A percentile compares a stretch with the other conserved stretches of the same genome.
phyloP scores from a whole-genome alignment of 2,329 filamentous ascomycete genomes.

The Trichoderma hamatum region DNA sequence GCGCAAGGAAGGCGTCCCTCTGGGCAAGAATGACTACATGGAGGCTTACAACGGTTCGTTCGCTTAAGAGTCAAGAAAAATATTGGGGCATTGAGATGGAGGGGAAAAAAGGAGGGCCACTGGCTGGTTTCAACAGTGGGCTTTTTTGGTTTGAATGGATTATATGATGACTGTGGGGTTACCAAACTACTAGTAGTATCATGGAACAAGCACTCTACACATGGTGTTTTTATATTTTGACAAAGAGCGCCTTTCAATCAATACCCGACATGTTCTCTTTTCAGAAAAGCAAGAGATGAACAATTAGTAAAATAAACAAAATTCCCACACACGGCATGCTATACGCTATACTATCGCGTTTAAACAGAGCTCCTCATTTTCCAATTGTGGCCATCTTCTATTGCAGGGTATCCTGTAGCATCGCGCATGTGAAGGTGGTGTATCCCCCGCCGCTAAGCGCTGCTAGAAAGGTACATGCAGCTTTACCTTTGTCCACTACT shows the following conservation, averaged over 20 bases:
- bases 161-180: background rate
- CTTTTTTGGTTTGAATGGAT: background rate
- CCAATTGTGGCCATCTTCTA: background rate
- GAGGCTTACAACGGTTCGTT: slow-evolving; percentile 33
- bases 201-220: background rate
- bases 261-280: background rate
- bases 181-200: too few relatives aligned
- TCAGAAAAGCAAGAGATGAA: background rate
- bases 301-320: background rate
- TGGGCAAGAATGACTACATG: slow-evolving; percentile 64
- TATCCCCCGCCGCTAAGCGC: background rate
- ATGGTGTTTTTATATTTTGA: background rate
- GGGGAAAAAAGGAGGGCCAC: background rate
- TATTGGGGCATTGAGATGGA: background rate
- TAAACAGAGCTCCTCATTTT: background rate
- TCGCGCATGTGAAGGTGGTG: background rate
- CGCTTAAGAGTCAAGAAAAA: background rate
- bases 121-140: background rate
- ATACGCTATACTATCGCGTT: background rate
- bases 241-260: slow-evolving; percentile 1
- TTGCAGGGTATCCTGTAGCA: background rate
- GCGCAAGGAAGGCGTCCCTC: slow-evolving; percentile 60
- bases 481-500: slow-evolving; percentile 4
- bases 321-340: too few relatives aligned
- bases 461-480: background rate